These are phyloP conservation scores for Agarophyton chilense DNA, from an alignment of 23 red algal genomes.

Conservation along the genomic window DNA sequence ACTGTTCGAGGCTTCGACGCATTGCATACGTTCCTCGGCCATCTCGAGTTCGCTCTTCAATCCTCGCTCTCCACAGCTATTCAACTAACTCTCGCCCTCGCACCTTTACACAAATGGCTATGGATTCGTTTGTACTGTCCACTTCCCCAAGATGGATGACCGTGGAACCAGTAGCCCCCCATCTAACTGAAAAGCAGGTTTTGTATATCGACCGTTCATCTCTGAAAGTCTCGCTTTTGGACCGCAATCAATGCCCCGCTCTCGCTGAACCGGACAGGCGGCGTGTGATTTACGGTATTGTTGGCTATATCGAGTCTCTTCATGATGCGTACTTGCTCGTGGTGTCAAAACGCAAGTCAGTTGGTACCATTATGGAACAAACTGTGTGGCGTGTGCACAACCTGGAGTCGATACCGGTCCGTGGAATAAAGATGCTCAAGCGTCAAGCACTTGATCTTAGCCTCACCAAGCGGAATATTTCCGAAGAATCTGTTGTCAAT, in stretches of 20 bases:
- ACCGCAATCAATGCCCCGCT: conserved; percentile 55
- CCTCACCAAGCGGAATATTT: conserved; percentile 45
- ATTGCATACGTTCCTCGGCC: background rate
- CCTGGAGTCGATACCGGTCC: conserved; percentile 53
- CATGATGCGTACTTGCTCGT: conserved; percentile 69
- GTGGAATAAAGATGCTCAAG: conserved; percentile 52
- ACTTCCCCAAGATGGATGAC: conserved; percentile 79
- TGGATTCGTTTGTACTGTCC: conserved; percentile 61
- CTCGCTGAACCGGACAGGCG: conserved; percentile 52
- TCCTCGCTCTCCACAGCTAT: background rate
- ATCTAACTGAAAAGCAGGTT: conserved; percentile 48
- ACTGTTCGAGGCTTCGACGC: background rate
- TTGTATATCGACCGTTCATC: conserved; percentile 70
- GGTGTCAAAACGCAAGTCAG: conserved; percentile 41
- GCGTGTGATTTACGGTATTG: conserved; percentile 65
- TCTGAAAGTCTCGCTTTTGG: conserved; percentile 42
- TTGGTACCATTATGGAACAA: conserved; percentile 48
- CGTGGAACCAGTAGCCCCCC: conserved; percentile 45
- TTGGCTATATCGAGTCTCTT: conserved; percentile 51
- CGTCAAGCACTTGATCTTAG: background rate
- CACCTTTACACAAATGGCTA: conserved; percentile 36
- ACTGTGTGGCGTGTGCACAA: conserved; percentile 60
- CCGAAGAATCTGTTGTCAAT: conserved; percentile 41
- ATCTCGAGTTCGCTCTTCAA: background rate
- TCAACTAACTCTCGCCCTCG: background rate